These are phyloP conservation scores for Neonectria neomacrospora DNA, from an alignment of 2,329 filamentous ascomycete species.

Conservation along the genomic window DNA sequence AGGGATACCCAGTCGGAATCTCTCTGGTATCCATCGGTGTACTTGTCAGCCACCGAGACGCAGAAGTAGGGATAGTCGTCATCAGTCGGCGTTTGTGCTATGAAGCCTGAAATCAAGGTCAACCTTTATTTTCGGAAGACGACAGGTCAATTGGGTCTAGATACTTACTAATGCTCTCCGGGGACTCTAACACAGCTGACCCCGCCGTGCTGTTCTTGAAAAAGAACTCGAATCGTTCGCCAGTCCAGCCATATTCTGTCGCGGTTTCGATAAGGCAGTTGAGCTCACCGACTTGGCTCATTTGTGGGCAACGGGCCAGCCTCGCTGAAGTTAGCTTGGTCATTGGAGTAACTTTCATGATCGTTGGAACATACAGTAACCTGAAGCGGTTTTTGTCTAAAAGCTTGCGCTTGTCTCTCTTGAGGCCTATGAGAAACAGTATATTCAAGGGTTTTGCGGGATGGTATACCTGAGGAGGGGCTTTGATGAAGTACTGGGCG, in stretches of 20 bases:
- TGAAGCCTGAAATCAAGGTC: background rate
- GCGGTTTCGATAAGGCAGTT: background rate
- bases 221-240: conserved; percentile 5
- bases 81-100: conserved; percentile 1
- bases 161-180: background rate
- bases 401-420: conserved; percentile 3
- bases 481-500: background rate
- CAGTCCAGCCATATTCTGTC: background rate
- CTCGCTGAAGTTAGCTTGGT: background rate
- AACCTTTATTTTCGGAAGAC: background rate
- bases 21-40: conserved; percentile 7
- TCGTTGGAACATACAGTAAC: background rate
- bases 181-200: background rate
- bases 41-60: conserved; percentile 5
- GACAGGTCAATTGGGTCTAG: background rate
- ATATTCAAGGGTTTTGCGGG: no score
- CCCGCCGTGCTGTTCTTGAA: background rate
- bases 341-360: background rate
- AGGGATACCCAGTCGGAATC: conserved; percentile 1
- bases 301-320: background rate
- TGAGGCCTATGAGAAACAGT: background rate
- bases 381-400: conserved; percentile 2
- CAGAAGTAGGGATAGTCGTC: conserved; percentile 7
- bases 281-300: background rate
- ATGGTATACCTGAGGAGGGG: background rate